Evolutionary conservation across 2,329 filamentous ascomycete species (phyloP).

Genomic region (Sclerotinia sclerotiorum): DNA sequence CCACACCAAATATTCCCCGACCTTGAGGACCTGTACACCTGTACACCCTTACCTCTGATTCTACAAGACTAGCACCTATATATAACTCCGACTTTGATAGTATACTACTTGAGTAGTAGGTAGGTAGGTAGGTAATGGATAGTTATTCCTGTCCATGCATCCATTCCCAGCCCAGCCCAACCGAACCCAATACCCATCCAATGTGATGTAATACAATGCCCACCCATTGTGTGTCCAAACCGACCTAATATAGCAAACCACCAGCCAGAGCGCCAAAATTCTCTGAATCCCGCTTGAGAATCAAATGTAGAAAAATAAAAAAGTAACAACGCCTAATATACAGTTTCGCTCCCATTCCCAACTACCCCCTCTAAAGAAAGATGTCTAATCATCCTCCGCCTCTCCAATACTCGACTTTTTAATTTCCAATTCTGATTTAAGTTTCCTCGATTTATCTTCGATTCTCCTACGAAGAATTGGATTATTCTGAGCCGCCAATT

Average conservation of each 20-base stretch:
- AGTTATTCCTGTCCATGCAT: background rate
- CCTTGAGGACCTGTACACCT: background rate
- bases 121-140: no score
- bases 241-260: background rate
- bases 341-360: background rate
- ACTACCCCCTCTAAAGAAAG: no score
- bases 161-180: background rate
- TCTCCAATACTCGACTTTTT: conserved; percentile 48
- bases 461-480: conserved; percentile 51
- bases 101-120: background rate
- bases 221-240: background rate
- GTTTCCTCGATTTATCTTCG: conserved; percentile 48
- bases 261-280: conserved; percentile 1
- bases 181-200: background rate
- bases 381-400: conserved; percentile 34
- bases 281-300: background rate
- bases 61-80: no score
- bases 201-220: background rate
- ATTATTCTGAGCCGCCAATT: conserved; percentile 48
- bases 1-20: background rate
- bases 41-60: background rate
- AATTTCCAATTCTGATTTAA: conserved; percentile 54
- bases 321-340: background rate
- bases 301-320: background rate
- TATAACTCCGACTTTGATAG: background rate